Conservation (phyloP, 352 stramenopile species). For the Globisporangium nunn region DNA sequence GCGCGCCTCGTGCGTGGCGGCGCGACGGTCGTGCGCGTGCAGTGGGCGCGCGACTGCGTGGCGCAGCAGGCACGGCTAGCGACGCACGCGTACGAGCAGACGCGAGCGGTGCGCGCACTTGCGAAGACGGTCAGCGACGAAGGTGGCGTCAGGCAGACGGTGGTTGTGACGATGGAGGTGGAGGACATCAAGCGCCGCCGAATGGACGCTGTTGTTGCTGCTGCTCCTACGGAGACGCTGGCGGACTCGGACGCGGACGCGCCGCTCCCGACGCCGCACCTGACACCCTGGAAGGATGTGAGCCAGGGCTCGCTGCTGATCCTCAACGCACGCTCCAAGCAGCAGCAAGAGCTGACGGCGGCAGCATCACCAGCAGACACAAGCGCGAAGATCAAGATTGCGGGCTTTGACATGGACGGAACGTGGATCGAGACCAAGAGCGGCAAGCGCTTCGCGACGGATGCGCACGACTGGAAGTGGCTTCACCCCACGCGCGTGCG, state of each 20-base stretch:
- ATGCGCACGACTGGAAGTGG: constrained; percentile 69
- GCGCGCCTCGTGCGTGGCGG: not conserved
- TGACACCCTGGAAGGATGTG: constrained; percentile 39
- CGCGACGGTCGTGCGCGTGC: constrained; percentile 18
- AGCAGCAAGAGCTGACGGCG: constrained; percentile 3
- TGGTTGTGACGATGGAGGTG: not conserved
- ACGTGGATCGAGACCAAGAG: constrained; percentile 84
- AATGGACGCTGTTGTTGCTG: not conserved
- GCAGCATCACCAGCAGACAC: not conserved
- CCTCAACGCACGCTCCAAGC: constrained; percentile 31
- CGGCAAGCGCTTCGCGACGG: constrained; percentile 68
- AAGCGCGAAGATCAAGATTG: constrained; percentile 39
- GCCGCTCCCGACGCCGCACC: constrained; percentile 17
- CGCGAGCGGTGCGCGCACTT: constrained; percentile 3
- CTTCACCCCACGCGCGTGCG: constrained; percentile 54
- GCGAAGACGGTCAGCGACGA: not conserved
- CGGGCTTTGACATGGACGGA: constrained; percentile 74
- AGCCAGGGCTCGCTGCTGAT: constrained; percentile 32
- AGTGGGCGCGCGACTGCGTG: constrained; percentile 38
- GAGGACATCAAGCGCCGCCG: constrained; percentile 8
- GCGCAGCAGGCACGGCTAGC: constrained; percentile 28
- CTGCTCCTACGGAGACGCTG: not conserved
- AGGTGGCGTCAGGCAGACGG: not conserved
- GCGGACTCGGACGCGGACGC: not conserved
- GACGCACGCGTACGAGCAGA: constrained; percentile 12